Base-by-base conservation (phyloP, 75 land plant species). In the Pinus taeda region DNA sequence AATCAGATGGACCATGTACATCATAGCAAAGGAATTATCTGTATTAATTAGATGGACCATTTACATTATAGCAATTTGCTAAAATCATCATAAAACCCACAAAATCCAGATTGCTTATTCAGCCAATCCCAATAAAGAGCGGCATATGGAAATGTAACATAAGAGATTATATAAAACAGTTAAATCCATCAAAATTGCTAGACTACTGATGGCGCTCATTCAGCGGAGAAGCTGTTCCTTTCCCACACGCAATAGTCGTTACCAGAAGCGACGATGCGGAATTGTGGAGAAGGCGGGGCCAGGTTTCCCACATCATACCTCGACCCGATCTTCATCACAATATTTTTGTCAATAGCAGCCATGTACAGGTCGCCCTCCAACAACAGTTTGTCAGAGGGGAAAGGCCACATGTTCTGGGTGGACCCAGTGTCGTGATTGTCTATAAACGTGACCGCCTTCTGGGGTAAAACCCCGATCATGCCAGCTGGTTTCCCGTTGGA, bases 381-480 rank as follows among this genome's bases (percentile, higher is more conserved):
- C 66, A 86, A 60, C 22, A 91, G 83, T 74, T 90, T 88, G 56
- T 90, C 92, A 5, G 74, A 74, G 4, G 91, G 93, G 59, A 91
- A 91, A 15, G 80, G 76, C 92, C 85, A 88, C 2, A 45, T 22
- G 0, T 73, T 33, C 66, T 87, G 88, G 13, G 84, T 56, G 22
- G 83, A 63, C 1, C 80, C 86, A 58, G 88, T 87, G 45, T 87
- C 87, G 36, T 87, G 88, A 26, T 87, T 87, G 30, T 87, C 88
- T 29, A 87, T 20, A 42, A 87, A 87, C 0, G 88, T 85, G 5
- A 87, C 88, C 1, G 87, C 88, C 60, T 87, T 87, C 62, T 78
- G 78, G 2, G 88, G 84, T 79, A 77, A 78, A 18, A 72, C 64
- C 3, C 88, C 88, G 53, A 85, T 87, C 80, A 87, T 75, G 18